Evolutionary conservation across 805 yeast genomes (phyloP).

Genomic region (Cyberlindnera meyerae): DNA sequence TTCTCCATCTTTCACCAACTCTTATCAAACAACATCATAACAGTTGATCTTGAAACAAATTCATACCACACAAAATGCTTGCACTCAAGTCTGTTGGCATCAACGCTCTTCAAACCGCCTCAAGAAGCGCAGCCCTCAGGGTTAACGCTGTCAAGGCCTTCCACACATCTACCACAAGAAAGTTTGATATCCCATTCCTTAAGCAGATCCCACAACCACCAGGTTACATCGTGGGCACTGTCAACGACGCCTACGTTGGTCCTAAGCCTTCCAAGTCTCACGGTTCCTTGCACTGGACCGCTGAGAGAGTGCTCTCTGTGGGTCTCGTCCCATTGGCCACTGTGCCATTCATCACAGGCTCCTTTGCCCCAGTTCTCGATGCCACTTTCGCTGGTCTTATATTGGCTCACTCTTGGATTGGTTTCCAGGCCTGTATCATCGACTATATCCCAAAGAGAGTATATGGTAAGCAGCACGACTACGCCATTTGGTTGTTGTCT

Average conservation of each 20-base stretch:
- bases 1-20: conserved; percentile 5
- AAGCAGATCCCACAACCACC: conserved; percentile 76
- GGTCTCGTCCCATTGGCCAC: conserved; percentile 73
- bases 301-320: conserved; percentile 67
- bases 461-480: conserved; percentile 58
- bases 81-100: conserved; percentile 12
- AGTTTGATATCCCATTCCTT: conserved; percentile 42
- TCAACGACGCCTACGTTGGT: conserved; percentile 76
- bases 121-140: conserved; percentile 6
- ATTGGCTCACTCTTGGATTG: conserved; percentile 77
- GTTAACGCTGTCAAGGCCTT: conserved; percentile 8
- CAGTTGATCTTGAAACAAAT: too few species aligned
- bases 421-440: conserved; percentile 84
- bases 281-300: conserved; percentile 93
- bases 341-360: conserved; percentile 73
- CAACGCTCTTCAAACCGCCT: conserved; percentile 7
- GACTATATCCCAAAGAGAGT: conserved; percentile 77
- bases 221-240: conserved; percentile 87
- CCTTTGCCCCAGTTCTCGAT: conserved; percentile 65
- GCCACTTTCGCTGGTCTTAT: conserved; percentile 60
- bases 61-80: conserved; percentile 3
- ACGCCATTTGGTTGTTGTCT: conserved; percentile 55
- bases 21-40: too few species aligned
- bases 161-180: conserved; percentile 28
- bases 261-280: conserved; percentile 62